A percentile compares a stretch with the other conserved stretches of the same genome.
These are phyloP conservation scores for Candida tetrigidarum DNA, from an alignment of 1,139 yeast species.

Conservation along the genomic window DNA sequence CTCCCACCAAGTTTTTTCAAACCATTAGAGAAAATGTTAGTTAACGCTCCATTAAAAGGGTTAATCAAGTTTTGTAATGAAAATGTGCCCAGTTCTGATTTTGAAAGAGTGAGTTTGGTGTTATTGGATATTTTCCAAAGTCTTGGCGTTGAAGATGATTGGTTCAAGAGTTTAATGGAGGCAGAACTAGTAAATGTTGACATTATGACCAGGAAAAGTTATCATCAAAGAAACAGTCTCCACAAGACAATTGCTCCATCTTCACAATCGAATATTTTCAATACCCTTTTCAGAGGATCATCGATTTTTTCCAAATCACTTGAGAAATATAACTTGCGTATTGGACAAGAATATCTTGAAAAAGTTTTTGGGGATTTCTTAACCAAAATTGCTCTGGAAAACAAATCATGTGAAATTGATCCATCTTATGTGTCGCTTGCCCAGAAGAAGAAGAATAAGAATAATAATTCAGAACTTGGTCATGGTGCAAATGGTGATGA, in stretches of 20 bases:
- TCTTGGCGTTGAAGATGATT: conserved; percentile 62
- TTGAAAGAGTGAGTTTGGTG: conserved; percentile 58
- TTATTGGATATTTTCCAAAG: conserved; percentile 70
- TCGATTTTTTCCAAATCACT: conserved; percentile 80
- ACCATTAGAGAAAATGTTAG: conserved; percentile 61
- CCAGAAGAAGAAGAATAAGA: conserved; percentile 34
- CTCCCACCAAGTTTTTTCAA: conserved; percentile 61
- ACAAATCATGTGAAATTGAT: conserved; percentile 75
- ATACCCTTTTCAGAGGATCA: conserved; percentile 84
- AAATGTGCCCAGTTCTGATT: conserved; percentile 46
- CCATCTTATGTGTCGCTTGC: conserved; percentile 55
- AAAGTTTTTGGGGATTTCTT: conserved; percentile 74
- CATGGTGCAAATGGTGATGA: conserved; percentile 22
- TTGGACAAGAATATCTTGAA: conserved; percentile 81
- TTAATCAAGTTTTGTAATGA: conserved; percentile 51
- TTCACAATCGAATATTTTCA: conserved; percentile 54
- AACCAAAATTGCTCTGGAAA: conserved; percentile 52
- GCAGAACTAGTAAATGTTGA: conserved; percentile 59
- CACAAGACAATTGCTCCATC: conserved; percentile 17
- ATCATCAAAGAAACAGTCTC: conserved; percentile 28
- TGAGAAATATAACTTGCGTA: conserved; percentile 74
- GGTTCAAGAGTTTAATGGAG: conserved; percentile 72
- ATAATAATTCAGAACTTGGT: conserved; percentile 21
- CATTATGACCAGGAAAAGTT: conserved; percentile 48
- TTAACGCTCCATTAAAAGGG: conserved; percentile 54